phyloP scores from a whole-genome alignment of 495 filamentous ascomycete genomes.

The Usnea hakonensis region DNA sequence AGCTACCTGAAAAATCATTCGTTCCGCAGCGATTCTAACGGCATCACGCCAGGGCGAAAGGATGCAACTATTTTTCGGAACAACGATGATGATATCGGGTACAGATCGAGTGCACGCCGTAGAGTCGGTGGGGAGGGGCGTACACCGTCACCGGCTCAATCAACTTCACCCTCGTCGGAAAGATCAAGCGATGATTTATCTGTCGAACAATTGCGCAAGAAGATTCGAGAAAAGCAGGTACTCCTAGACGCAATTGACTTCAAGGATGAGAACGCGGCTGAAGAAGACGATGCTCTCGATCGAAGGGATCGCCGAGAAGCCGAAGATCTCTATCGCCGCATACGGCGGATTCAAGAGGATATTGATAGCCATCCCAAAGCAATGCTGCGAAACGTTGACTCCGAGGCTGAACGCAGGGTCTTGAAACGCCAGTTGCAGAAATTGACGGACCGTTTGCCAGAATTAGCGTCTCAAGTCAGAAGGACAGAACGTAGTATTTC shows the following conservation, averaged over 20 bases:
- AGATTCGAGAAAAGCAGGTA: constrained; percentile 89
- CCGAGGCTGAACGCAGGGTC: constrained; percentile 74
- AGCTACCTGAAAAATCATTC: constrained; percentile 96
- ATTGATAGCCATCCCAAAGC: constrained; percentile 88
- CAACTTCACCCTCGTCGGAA: constrained; percentile 65
- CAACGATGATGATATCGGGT: constrained; percentile 75
- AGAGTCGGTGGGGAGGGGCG: constrained; percentile 63
- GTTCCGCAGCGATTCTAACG: constrained; percentile 56
- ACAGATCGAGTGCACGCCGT: constrained; percentile 87
- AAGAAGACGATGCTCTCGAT: constrained; percentile 89
- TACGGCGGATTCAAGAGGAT: constrained; percentile 92
- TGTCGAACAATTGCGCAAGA: constrained; percentile 82
- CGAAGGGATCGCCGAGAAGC: constrained; percentile 84
- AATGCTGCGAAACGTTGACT: constrained; percentile 62
- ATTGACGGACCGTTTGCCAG: constrained; percentile 80
- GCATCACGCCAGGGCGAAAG: constrained; percentile 54
- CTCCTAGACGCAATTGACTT: constrained; percentile 97
- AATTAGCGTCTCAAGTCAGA: constrained; percentile 84
- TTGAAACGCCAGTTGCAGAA: constrained; percentile 83
- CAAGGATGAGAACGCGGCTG: constrained; percentile 79
- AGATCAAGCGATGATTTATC: constrained; percentile 70
- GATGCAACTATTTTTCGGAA: constrained; percentile 97
- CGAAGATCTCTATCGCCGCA: constrained; percentile 87
- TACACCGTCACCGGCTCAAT: constrained; percentile 64
- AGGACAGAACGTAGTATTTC: constrained; percentile 87